Conservation (phyloP, 176 grass and related monocot genomes). For the Dactylis glomerata region DNA sequence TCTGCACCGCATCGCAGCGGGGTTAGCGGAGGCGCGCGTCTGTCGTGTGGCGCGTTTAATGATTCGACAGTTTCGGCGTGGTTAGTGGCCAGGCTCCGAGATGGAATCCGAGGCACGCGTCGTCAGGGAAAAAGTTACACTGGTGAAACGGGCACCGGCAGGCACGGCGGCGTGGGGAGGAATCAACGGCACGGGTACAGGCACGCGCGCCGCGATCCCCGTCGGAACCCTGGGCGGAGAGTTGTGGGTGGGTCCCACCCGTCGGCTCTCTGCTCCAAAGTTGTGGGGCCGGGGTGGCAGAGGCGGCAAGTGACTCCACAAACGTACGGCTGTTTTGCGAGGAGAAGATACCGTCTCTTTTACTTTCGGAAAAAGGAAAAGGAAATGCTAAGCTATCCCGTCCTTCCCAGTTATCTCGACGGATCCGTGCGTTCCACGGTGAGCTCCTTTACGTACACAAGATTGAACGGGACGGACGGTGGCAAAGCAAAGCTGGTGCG, state of each 20-base stretch:
- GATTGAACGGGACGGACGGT: background rate
- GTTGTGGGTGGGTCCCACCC: background rate
- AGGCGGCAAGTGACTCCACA: background rate
- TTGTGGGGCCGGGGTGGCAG: conserved; percentile 17
- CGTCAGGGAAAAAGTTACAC: background rate
- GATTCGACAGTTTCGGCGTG: background rate
- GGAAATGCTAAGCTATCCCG: background rate
- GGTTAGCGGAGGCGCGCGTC: background rate
- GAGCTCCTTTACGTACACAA: background rate
- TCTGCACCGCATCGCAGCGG: background rate
- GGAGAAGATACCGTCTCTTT: background rate
- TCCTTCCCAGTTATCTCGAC: background rate
- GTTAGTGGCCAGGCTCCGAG: background rate
- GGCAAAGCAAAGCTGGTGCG: background rate
- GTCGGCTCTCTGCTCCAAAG: background rate
- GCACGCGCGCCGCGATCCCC: background rate
- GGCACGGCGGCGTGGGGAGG: background rate
- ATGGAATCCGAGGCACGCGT: conserved; percentile 1
- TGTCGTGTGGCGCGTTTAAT: background rate
- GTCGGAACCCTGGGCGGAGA: background rate
- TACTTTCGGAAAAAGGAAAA: background rate
- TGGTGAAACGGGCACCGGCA: background rate
- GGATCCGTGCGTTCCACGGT: background rate
- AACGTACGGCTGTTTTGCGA: background rate
- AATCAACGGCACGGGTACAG: background rate